Evolutionary conservation across 768 basidiomycete species (phyloP).

Genomic region (Leccinum fibrillosum): DNA sequence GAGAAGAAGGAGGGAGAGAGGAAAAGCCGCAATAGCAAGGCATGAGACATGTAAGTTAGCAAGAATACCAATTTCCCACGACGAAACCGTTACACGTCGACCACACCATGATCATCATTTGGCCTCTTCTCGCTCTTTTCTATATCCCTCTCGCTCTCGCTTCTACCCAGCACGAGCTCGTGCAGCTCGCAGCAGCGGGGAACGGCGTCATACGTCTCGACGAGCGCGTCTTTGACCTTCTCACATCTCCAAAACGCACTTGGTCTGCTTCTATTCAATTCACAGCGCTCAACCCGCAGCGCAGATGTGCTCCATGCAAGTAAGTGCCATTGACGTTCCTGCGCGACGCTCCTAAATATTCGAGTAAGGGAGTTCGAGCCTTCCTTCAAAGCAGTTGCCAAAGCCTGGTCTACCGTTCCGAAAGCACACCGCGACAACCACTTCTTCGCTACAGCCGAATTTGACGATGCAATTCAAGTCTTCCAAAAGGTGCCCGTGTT

Average conservation of each 20-base stretch:
- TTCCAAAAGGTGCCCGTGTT: constrained; percentile 70
- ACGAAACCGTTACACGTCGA: not conserved
- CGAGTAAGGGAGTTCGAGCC: constrained; percentile 79
- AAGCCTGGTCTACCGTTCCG: constrained; percentile 72
- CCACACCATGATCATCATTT: constrained; percentile 3
- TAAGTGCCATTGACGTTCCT: constrained; percentile 37
- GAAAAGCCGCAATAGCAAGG: constrained; percentile 85
- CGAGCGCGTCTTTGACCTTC: constrained; percentile 68
- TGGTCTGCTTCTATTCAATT: constrained; percentile 89
- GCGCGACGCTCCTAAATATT: not conserved
- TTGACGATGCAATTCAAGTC: constrained; percentile 67
- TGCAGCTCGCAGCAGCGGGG: constrained; percentile 62
- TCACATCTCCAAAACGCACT: constrained; percentile 71
- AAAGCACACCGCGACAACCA: constrained; percentile 67
- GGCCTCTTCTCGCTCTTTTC: constrained; percentile 31
- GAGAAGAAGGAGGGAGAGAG: constrained; percentile 91
- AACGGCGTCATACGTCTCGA: constrained; percentile 84
- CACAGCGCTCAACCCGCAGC: constrained; percentile 78
- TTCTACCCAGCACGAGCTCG: constrained; percentile 52
- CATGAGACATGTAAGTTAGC: constrained; percentile 53
- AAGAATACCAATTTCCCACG: constrained; percentile 16
- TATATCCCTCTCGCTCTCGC: constrained; percentile 32
- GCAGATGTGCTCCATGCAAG: constrained; percentile 93
- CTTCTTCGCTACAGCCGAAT: constrained; percentile 93
- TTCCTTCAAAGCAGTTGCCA: constrained; percentile 74